Percentiles rank a stretch among this genome's conserved stretches.
phyloP scores from a whole-genome alignment of 805 yeast genomes.

The Candida lessepsii region DNA sequence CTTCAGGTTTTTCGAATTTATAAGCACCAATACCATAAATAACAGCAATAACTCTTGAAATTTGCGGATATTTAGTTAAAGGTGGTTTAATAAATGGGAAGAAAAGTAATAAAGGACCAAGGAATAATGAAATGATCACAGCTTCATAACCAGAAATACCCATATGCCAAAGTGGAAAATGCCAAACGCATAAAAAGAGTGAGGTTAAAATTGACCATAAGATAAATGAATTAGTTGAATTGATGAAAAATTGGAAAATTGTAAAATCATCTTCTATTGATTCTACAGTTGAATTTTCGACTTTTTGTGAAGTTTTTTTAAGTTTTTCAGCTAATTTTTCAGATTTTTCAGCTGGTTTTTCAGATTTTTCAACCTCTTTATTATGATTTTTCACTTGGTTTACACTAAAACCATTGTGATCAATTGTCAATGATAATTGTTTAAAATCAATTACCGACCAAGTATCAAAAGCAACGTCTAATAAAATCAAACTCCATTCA shows the following conservation, averaged over 20 bases:
- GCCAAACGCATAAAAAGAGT: constrained; percentile 86
- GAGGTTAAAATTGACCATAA: constrained; percentile 87
- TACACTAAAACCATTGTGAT: constrained; percentile 6
- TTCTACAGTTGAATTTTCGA: neutral
- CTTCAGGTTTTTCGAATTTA: constrained; percentile 62
- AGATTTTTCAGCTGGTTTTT: neutral
- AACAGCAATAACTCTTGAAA: constrained; percentile 55
- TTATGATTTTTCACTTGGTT: no score
- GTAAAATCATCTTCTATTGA: constrained; percentile 30
- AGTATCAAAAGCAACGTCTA: constrained; percentile 84
- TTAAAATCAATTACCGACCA: constrained; percentile 72
- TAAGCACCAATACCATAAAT: constrained; percentile 76
- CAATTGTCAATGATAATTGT: constrained; percentile 51
- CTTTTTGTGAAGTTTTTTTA: neutral
- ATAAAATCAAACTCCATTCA: constrained; percentile 85
- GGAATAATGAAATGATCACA: constrained; percentile 48
- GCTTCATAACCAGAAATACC: constrained; percentile 95
- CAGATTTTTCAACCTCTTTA: no score
- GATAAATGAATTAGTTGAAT: constrained; percentile 63
- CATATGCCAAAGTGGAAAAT: constrained; percentile 97
- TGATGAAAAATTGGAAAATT: constrained; percentile 38
- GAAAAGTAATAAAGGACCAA: constrained; percentile 58
- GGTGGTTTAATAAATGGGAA: constrained; percentile 39
- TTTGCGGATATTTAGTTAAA: constrained; percentile 46
- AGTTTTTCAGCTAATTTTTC: constrained; percentile 1